Evolutionary conservation across 169 alveolate genomes (phyloP).

Genomic region (Cryptosporidium canis): DNA sequence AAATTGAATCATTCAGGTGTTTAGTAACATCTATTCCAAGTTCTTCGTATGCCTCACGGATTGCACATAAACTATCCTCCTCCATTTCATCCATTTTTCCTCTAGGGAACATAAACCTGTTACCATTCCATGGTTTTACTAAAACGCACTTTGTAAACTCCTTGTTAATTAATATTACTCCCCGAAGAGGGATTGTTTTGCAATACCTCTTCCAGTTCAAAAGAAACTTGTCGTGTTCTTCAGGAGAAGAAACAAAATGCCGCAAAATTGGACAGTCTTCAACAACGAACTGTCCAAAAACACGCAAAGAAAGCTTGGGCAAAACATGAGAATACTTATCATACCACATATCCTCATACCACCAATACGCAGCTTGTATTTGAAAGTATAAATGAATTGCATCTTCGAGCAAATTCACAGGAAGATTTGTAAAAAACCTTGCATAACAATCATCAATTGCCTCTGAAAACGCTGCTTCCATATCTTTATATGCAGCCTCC

Average conservation of each 20-base stretch:
- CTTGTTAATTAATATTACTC: conserved; percentile 86
- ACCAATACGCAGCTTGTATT: conserved; percentile 91
- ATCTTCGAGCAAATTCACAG: conserved; percentile 86
- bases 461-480: conserved; percentile 59
- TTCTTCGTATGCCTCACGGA: conserved; percentile 93
- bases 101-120: conserved; percentile 91
- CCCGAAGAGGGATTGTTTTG: conserved; percentile 87
- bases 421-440: conserved; percentile 87
- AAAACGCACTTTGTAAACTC: conserved; percentile 82
- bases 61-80: conserved; percentile 91
- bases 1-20: conserved; percentile 80
- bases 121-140: conserved; percentile 88
- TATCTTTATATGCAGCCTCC: conserved; percentile 62
- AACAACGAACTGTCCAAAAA: conserved; percentile 84
- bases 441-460: conserved; percentile 86
- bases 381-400: conserved; percentile 88
- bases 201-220: conserved; percentile 83
- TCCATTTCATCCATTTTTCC: conserved; percentile 94
- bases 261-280: conserved; percentile 83
- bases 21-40: conserved; percentile 88
- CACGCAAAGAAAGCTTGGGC: conserved; percentile 80
- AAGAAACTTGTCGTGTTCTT: conserved; percentile 79
- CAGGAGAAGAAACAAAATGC: conserved; percentile 77
- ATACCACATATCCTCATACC: conserved; percentile 91
- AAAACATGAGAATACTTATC: conserved; percentile 82